Evolutionary conservation across 192 early-diverging fungal species (phyloP), one percentile per base, ranked within the genome.

Genomic region (Backusella circina): DNA sequence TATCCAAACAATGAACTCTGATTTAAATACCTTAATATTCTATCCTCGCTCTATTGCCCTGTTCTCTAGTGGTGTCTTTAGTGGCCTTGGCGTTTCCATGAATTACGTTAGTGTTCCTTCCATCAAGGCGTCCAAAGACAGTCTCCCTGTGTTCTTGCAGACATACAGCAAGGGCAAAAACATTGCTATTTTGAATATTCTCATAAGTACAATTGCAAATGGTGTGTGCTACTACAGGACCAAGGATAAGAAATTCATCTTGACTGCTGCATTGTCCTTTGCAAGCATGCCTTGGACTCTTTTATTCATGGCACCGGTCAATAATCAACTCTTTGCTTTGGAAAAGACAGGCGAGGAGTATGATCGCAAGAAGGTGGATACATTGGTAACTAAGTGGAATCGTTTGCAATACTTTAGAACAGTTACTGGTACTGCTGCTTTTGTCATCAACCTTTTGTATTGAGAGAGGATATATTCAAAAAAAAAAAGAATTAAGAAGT

Each of bases 311-410:
- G 54, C 44, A 23, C 71, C 71, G 5, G 54, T 72, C 18, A 72
- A 72, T 35, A 61, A 72, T 23, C 5, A 72, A 28, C 26, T 72
- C 12, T 72, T 72, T 57, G 71, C 71, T 21, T 6, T 72, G 71
- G 71, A 54, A 1, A 61, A 61, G 13, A n/a, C 7, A 37, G 69
- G 41, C 6, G 51, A 72, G 6, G 28, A 54, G 13, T 72, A 72
- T 37, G 51, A 72, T 72, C 44, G 71, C 7, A 33, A 61, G 7
- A 72, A 51, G 23, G 71, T 61, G 2, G 28, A 30, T n/a, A 12
- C 26, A 18, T 51, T 72, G 26, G 44, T 72, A 1, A 18, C 5
- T 2, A 51, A 61, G 35, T 72, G 71, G 71, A 57, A 61, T 23
- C 30, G 13, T 16, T 61, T 72, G 23, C 71, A 72, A 3, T 51